Conservation (phyloP, 192 early-diverging fungal species). For the Phlyctochytrium bullatum region DNA sequence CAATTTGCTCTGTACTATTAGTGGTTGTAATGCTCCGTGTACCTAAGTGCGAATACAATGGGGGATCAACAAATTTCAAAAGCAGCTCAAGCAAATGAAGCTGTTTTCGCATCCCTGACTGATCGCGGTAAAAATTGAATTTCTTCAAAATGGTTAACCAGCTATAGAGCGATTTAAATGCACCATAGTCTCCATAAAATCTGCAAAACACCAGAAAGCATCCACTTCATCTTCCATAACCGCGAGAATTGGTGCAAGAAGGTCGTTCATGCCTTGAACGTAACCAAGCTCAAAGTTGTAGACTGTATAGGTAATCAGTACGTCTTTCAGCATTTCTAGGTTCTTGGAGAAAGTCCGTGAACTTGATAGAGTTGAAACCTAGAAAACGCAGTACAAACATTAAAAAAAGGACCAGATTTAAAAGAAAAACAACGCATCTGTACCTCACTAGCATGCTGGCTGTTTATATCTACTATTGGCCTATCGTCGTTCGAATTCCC, state of each 20-base stretch:
- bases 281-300: conserved; percentile 83
- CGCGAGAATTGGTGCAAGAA: conserved; percentile 85
- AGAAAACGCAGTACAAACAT: no score
- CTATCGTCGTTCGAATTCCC: conserved; percentile 16
- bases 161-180: not conserved
- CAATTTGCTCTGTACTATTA: conserved; percentile 54
- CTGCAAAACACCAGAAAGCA: conserved; percentile 90
- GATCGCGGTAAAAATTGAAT: conserved; percentile 88
- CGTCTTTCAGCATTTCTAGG: conserved; percentile 84
- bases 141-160: conserved; percentile 37
- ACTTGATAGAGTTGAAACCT: no score
- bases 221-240: conserved; percentile 86
- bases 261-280: conserved; percentile 98
- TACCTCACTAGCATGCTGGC: conserved; percentile 7
- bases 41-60: conserved; percentile 78
- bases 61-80: conserved; percentile 85
- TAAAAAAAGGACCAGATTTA: no score
- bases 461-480: conserved; percentile 2
- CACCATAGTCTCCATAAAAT: conserved; percentile 87
- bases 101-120: conserved; percentile 91
- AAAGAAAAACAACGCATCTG: conserved; percentile 7
- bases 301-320: conserved; percentile 89
- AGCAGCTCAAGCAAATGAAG: conserved; percentile 76
- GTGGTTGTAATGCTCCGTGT: conserved; percentile 12
- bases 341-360: conserved; percentile 65